Conservation (phyloP, 2,329 filamentous ascomycete genomes). For the Aspergillus fumigatiaffinis region DNA sequence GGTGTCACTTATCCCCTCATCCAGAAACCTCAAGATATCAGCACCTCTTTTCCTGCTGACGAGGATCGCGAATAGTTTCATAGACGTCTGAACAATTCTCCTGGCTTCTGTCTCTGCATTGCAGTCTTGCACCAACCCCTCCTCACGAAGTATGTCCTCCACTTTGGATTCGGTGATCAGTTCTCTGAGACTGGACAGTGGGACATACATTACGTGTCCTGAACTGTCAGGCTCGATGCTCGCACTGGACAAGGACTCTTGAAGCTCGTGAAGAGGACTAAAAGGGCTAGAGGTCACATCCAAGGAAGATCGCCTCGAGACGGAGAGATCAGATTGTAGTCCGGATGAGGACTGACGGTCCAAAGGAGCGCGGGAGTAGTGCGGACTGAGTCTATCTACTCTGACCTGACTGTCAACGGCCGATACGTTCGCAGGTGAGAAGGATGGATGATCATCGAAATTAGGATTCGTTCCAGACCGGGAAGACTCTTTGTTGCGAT, state of each 20-base stretch:
- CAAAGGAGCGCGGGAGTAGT: too few species aligned
- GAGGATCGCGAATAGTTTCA: conserved; percentile 1
- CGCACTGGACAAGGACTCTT: not conserved
- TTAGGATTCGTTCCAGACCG: not conserved
- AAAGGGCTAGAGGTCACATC: not conserved
- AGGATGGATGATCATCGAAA: not conserved
- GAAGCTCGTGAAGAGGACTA: not conserved
- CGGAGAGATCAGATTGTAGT: not conserved
- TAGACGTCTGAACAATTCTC: not conserved
- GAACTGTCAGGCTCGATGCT: not conserved
- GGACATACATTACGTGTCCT: not conserved
- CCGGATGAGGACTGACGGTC: too few species aligned
- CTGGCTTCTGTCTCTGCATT: not conserved
- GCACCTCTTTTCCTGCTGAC: not conserved
- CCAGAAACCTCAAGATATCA: not conserved
- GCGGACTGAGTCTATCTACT: too few species aligned
- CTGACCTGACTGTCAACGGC: too few species aligned
- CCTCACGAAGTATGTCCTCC: not conserved
- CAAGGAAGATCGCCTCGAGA: not conserved
- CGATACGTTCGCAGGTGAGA: not conserved
- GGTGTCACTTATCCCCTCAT: conserved; percentile 1
- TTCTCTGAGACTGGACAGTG: not conserved
- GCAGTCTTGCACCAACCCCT: not conserved
- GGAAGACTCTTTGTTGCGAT: not conserved
- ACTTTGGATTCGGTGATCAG: not conserved